phyloP scores from a whole-genome alignment of 805 yeast genomes.

The Kazachstania africana region DNA sequence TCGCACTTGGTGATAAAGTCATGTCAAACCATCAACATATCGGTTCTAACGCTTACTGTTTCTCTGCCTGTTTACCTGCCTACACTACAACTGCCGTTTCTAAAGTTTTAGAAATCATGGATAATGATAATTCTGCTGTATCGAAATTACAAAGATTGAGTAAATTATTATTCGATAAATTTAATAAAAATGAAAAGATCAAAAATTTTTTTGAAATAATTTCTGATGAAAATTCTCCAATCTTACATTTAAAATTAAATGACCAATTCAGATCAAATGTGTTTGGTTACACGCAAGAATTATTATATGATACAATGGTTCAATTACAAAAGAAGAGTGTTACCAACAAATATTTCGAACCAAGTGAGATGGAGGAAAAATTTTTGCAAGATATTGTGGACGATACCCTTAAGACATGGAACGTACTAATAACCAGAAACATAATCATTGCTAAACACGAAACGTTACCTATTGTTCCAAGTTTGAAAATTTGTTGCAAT shows the following conservation, averaged over 20 bases:
- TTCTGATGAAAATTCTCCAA: constrained; percentile 52
- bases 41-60: constrained; percentile 80
- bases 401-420: constrained; percentile 36
- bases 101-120: constrained; percentile 40
- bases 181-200: constrained; percentile 31
- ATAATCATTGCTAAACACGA: constrained; percentile 62
- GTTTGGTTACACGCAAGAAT: constrained; percentile 19
- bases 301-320: constrained; percentile 16
- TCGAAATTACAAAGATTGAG: constrained; percentile 31
- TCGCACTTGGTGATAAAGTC: constrained; percentile 73
- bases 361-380: constrained; percentile 38
- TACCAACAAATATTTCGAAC: constrained; percentile 25
- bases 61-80: constrained; percentile 91
- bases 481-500: constrained; percentile 40
- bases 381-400: constrained; percentile 60
- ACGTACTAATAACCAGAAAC: constrained; percentile 53
- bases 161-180: constrained; percentile 27
- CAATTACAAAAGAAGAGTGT: constrained; percentile 23
- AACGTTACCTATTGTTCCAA: constrained; percentile 54
- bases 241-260: constrained; percentile 52
- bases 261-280: constrained; percentile 27
- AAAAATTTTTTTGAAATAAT: constrained; percentile 35
- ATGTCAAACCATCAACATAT: constrained; percentile 91
- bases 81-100: constrained; percentile 65
- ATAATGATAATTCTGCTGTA: constrained; percentile 27